phyloP scores from a whole-genome alignment of 306 rosid genomes.

The Prunus mume region DNA sequence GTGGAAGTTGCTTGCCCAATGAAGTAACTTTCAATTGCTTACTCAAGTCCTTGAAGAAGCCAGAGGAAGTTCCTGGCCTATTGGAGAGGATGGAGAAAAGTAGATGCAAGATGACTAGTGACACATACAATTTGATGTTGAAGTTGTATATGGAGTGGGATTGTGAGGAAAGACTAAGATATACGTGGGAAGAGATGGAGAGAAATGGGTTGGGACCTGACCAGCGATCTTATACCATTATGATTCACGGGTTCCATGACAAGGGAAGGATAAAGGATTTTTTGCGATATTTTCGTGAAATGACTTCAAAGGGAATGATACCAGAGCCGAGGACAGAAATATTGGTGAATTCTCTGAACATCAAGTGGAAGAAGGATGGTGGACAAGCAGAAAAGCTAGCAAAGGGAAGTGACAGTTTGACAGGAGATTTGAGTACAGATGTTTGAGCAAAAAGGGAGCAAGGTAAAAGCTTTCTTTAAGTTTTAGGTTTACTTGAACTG shows the following conservation, averaged over 20 bases:
- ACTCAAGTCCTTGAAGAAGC: conserved; percentile 50
- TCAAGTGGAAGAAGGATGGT: conserved; percentile 24
- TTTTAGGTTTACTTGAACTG: conserved; percentile 1
- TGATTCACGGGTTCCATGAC: conserved; percentile 64
- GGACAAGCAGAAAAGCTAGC: conserved; percentile 7
- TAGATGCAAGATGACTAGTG: conserved; percentile 51
- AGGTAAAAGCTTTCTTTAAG: background rate
- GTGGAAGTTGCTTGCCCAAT: conserved; percentile 55
- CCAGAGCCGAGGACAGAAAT: conserved; percentile 58
- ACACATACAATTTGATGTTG: conserved; percentile 60
- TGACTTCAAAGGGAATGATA: conserved; percentile 65
- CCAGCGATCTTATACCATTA: conserved; percentile 55
- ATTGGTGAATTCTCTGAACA: conserved; percentile 35
- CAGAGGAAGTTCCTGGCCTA: conserved; percentile 47
- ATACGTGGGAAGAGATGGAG: conserved; percentile 68
- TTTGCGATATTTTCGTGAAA: conserved; percentile 50
- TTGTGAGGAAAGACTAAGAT: conserved; percentile 46
- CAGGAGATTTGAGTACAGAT: background rate
- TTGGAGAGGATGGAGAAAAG: conserved; percentile 60
- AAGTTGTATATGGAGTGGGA: conserved; percentile 71
- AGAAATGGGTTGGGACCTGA: conserved; percentile 62
- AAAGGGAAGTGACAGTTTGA: background rate
- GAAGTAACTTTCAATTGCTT: conserved; percentile 53
- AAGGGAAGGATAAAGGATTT: conserved; percentile 57
- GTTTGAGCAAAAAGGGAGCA: background rate